phyloP scores from a whole-genome alignment of 2,329 filamentous ascomycete species.

The Aspergillus brunneoviolaceus region DNA sequence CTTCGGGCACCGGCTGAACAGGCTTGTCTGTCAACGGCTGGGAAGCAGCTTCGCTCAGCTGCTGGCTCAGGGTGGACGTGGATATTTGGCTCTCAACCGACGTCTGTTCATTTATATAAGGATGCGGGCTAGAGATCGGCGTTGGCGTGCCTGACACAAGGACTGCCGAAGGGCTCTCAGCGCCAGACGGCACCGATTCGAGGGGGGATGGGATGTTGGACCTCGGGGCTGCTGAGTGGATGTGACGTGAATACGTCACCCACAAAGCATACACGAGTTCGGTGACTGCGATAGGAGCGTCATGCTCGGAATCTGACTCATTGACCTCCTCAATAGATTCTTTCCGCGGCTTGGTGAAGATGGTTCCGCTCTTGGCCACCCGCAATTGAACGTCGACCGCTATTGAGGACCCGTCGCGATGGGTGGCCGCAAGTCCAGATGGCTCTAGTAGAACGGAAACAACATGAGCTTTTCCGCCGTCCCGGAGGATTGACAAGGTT shows the following conservation, averaged over 20 bases:
- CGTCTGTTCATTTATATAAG: slow-evolving; percentile 24
- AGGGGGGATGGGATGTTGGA: slow-evolving; percentile 56
- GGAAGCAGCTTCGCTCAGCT: slow-evolving; percentile 52
- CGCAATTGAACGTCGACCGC: slow-evolving; percentile 96
- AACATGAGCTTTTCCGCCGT: slow-evolving; percentile 72
- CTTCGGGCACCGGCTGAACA: slow-evolving; percentile 37
- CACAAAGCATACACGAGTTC: slow-evolving; percentile 93
- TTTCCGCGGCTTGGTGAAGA: slow-evolving; percentile 58
- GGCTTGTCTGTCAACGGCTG: slow-evolving; percentile 45
- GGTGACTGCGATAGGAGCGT: slow-evolving; percentile 52
- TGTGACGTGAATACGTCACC: slow-evolving; percentile 93
- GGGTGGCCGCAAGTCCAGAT: slow-evolving; percentile 78
- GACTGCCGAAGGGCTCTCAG: slow-evolving; percentile 70
- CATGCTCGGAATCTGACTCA: slow-evolving; percentile 50
- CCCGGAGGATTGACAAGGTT: slow-evolving; percentile 77
- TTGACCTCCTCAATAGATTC: slow-evolving; percentile 65
- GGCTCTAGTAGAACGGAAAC: slow-evolving; percentile 77
- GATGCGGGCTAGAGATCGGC: slow-evolving; percentile 29
- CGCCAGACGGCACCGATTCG: slow-evolving; percentile 55
- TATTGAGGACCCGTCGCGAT: slow-evolving; percentile 87
- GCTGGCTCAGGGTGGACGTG: slow-evolving; percentile 51
- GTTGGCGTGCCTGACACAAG: slow-evolving; percentile 72
- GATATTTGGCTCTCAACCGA: slow-evolving; percentile 39
- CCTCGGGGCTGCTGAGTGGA: slow-evolving; percentile 71
- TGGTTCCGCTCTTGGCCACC: slow-evolving; percentile 85